A percentile compares a stretch with the other conserved stretches of the same genome.
Conservation (phyloP, 192 early-diverging fungal genomes). For the Gonapodya prolifera region DNA sequence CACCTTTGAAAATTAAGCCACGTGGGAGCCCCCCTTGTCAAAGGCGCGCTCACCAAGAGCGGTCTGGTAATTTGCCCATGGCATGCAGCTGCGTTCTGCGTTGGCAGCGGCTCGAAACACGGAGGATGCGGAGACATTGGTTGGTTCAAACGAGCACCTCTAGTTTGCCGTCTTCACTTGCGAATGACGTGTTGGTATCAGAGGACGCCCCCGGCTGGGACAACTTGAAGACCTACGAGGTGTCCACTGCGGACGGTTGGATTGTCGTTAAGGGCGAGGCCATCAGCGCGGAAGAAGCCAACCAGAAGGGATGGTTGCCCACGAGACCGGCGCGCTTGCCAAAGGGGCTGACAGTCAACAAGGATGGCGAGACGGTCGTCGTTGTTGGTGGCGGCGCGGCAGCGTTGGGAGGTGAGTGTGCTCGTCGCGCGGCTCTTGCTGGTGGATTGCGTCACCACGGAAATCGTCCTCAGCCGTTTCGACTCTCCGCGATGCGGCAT, state of each 20-base stretch:
- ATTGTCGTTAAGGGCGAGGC: not conserved
- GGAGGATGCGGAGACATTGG: not conserved
- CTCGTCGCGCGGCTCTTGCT: not conserved
- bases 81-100: not conserved
- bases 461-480: not conserved
- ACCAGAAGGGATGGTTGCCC: not conserved
- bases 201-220: not conserved
- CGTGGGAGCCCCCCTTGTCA: not conserved
- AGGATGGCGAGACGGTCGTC: not conserved
- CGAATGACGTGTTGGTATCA: too few species aligned
- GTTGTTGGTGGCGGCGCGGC: not conserved
- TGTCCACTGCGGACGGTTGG: not conserved
- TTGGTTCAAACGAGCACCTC: too few species aligned
- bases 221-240: not conserved
- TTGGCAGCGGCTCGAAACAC: not conserved
- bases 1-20: not conserved
- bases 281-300: not conserved
- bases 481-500: not conserved
- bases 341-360: not conserved
- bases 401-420: not conserved
- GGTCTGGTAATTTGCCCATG: not conserved
- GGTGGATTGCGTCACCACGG: not conserved
- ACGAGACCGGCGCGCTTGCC: not conserved
- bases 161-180: too few species aligned
- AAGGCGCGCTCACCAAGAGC: not conserved